Evolutionary conservation across 805 yeast genomes (phyloP).

Genomic region (Yamadazyma takamatsuzukensis): DNA sequence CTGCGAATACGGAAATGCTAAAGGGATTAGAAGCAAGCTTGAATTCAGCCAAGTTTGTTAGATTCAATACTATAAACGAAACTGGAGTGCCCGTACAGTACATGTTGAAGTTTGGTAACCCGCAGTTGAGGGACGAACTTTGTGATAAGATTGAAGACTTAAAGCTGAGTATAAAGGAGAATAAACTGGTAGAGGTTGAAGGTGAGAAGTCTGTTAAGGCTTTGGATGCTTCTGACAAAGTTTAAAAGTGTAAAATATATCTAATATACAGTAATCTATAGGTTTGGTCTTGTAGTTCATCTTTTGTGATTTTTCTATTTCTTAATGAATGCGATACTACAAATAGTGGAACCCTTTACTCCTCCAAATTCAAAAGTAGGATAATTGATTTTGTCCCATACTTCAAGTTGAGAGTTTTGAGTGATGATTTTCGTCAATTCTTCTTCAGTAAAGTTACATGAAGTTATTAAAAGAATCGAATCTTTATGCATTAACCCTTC

Average conservation of each 20-base stretch:
- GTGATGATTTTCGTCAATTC: conserved; percentile 63
- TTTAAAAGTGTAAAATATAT: conserved; percentile 4
- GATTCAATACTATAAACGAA: conserved; percentile 60
- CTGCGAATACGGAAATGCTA: conserved; percentile 55
- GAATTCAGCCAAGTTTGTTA: conserved; percentile 75
- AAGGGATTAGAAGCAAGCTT: conserved; percentile 87
- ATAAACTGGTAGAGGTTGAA: no score
- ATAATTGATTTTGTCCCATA: conserved; percentile 68
- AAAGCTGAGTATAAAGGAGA: no score
- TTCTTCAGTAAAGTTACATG: conserved; percentile 87
- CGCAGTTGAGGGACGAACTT: conserved; percentile 56
- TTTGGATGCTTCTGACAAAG: no score
- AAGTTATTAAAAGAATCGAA: conserved; percentile 72
- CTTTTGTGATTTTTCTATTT: conserved; percentile 2
- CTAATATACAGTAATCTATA: neutral
- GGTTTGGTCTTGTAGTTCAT: neutral
- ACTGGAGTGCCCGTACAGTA: conserved; percentile 73
- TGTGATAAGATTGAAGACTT: conserved; percentile 46
- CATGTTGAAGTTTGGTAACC: conserved; percentile 68
- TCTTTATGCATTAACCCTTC: conserved; percentile 49
- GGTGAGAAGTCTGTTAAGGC: no score
- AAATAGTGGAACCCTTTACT: conserved; percentile 78
- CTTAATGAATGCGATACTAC: conserved; percentile 74
- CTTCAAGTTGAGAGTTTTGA: conserved; percentile 41
- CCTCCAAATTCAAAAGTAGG: conserved; percentile 91